Evolutionary conservation across 2,329 filamentous ascomycete genomes (phyloP).

Genomic region (Trichoderma endophyticum): DNA sequence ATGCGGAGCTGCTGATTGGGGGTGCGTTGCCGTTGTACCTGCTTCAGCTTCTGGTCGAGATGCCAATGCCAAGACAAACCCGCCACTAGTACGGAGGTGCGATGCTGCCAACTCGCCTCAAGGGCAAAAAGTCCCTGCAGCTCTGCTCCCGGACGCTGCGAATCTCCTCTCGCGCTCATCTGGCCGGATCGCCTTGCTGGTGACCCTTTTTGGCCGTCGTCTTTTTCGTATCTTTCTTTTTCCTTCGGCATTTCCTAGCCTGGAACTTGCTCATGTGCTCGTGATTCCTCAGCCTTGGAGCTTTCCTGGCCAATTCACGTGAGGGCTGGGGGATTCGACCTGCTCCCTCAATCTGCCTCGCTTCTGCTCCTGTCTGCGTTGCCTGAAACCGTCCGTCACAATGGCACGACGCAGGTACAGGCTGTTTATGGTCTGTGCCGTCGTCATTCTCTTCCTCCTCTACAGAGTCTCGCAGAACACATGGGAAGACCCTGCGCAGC

Average conservation of each 20-base stretch:
- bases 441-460: slow-evolving; percentile 53
- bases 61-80: slow-evolving; percentile 10
- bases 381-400: slow-evolving; percentile 22
- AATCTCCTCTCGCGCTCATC: background rate
- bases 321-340: background rate
- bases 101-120: slow-evolving; percentile 11
- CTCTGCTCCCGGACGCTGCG: background rate
- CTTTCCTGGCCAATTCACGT: background rate
- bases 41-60: background rate
- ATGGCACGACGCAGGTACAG: slow-evolving; percentile 63
- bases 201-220: background rate
- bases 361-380: background rate
- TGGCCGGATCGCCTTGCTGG: background rate
- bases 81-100: slow-evolving; percentile 2
- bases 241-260: background rate
- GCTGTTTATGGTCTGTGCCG: slow-evolving; percentile 54
- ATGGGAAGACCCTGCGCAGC: slow-evolving; percentile 29
- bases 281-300: background rate
- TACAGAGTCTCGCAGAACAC: slow-evolving; percentile 48
- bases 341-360: background rate
- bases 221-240: background rate
- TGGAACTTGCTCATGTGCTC: slow-evolving; percentile 1
- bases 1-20: background rate
- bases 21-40: background rate
- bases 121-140: slow-evolving; percentile 11